Percentiles rank a stretch among this genome's conserved stretches.
Evolutionary conservation across 73 alveolate genomes (phyloP).

Genomic region (Paramecium sonneborni): DNA sequence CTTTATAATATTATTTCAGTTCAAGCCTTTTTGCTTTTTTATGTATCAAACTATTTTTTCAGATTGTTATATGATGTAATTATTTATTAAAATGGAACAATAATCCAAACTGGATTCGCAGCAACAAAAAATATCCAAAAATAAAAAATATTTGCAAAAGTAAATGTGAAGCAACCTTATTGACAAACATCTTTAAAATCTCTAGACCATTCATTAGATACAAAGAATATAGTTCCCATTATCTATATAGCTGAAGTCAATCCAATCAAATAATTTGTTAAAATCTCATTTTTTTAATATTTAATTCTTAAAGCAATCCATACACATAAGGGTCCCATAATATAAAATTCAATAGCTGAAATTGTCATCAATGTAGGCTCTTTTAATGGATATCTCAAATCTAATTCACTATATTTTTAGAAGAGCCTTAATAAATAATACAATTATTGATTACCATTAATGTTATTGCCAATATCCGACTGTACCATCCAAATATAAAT

Average conservation of each 20-base stretch:
- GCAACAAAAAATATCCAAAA: slow-evolving; percentile 65
- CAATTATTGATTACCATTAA: not conserved
- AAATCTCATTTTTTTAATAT: not conserved
- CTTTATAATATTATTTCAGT: not conserved
- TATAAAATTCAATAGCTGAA: slow-evolving; percentile 14
- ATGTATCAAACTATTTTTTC: not conserved
- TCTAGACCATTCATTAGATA: not conserved
- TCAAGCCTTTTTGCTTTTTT: not conserved
- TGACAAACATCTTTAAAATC: slow-evolving; percentile 55
- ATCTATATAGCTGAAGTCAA: not conserved
- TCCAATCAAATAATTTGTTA: slow-evolving; percentile 13
- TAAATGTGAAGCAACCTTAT: slow-evolving; percentile 53
- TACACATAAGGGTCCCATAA: no score
- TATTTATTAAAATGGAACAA: slow-evolving; percentile 24
- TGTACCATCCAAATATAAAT: slow-evolving; percentile 27
- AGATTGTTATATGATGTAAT: no score
- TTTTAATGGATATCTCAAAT: slow-evolving; percentile 47
- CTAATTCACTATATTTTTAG: slow-evolving; percentile 9
- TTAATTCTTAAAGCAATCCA: slow-evolving; percentile 28
- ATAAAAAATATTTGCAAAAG: slow-evolving; percentile 30
- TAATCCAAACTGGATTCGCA: slow-evolving; percentile 66
- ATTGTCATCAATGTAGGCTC: slow-evolving; percentile 34
- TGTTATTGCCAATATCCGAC: slow-evolving; percentile 8
- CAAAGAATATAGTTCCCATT: slow-evolving; percentile 41
- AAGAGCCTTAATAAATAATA: not conserved